These are phyloP conservation scores for Ophiostoma populinum DNA, from an alignment of 2,329 filamentous ascomycete species.

Conservation along the genomic window DNA sequence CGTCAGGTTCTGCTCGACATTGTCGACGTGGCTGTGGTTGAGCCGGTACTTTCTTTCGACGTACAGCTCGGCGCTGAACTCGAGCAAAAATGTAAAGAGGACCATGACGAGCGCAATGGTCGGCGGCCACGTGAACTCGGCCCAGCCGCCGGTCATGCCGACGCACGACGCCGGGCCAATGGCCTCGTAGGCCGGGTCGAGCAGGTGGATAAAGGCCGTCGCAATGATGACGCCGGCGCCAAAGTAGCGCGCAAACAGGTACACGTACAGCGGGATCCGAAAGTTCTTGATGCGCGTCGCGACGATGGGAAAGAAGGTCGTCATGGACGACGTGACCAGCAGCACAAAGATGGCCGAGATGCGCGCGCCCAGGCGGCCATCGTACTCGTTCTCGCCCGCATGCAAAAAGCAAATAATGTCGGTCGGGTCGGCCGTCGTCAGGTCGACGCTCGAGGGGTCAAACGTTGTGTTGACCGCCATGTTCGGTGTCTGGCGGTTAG, in stretches of 20 bases:
- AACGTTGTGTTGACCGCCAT: constrained; percentile 13
- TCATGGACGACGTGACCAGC: constrained; percentile 39
- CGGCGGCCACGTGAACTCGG: constrained; percentile 62
- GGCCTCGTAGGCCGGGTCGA: constrained; percentile 63
- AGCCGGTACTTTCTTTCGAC: constrained; percentile 37
- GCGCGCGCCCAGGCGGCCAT: constrained; percentile 43
- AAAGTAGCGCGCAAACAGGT: constrained; percentile 78
- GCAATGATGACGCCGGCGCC: constrained; percentile 87
- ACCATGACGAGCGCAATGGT: constrained; percentile 76
- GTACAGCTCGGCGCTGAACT: constrained; percentile 65
- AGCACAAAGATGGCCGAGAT: constrained; percentile 65
- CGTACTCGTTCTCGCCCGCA: constrained; percentile 30
- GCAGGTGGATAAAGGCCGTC: constrained; percentile 80
- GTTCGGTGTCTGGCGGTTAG: neutral
- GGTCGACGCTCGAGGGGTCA: constrained; percentile 25
- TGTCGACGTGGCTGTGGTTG: constrained; percentile 24
- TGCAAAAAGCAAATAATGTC: constrained; percentile 34
- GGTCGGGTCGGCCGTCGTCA: constrained; percentile 22
- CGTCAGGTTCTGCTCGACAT: constrained; percentile 28
- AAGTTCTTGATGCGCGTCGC: constrained; percentile 39
- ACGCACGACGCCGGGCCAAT: constrained; percentile 30
- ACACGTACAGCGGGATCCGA: constrained; percentile 45
- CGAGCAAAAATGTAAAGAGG: constrained; percentile 75
- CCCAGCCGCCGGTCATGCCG: constrained; percentile 36
- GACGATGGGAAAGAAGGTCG: constrained; percentile 50